phyloP scores from a whole-genome alignment of 2,329 filamentous ascomycete genomes.

The Helotiales sp. region DNA sequence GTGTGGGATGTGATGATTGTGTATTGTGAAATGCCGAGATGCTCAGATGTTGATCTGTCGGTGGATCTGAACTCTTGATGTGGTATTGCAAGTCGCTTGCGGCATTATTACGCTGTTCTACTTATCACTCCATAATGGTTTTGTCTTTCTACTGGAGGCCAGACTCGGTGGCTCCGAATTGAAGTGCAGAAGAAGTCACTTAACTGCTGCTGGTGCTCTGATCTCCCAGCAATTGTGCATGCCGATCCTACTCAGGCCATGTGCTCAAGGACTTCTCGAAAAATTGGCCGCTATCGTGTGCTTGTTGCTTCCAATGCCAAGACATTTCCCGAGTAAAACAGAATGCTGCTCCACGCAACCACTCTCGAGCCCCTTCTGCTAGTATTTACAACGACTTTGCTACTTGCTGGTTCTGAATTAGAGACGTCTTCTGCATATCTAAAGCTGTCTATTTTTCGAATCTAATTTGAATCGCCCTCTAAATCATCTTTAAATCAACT shows the following conservation, averaged over 20 bases:
- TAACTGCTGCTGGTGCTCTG: too few relatives aligned
- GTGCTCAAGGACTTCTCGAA: background rate
- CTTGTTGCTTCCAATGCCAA: background rate
- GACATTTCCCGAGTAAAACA: background rate
- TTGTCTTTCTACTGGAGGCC: background rate
- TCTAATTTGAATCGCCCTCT: background rate
- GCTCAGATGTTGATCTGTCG: background rate
- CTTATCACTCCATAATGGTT: background rate
- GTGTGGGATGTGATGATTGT: background rate
- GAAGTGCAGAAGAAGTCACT: too few relatives aligned
- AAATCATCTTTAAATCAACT: background rate
- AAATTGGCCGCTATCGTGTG: background rate
- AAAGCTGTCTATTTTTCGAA: background rate
- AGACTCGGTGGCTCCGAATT: background rate
- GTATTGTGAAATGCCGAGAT: background rate
- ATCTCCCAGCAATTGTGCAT: background rate
- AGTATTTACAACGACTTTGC: background rate
- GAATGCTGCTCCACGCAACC: background rate
- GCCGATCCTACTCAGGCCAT: background rate
- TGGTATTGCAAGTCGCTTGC: background rate
- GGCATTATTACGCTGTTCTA: background rate
- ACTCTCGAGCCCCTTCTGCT: background rate
- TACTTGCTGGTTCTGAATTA: background rate
- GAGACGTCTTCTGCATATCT: background rate
- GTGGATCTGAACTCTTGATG: background rate